A percentile compares a stretch with the other conserved stretches of the same genome.
phyloP scores from a whole-genome alignment of 2,329 filamentous ascomycete species.

The Aspergillus clavatus region DNA sequence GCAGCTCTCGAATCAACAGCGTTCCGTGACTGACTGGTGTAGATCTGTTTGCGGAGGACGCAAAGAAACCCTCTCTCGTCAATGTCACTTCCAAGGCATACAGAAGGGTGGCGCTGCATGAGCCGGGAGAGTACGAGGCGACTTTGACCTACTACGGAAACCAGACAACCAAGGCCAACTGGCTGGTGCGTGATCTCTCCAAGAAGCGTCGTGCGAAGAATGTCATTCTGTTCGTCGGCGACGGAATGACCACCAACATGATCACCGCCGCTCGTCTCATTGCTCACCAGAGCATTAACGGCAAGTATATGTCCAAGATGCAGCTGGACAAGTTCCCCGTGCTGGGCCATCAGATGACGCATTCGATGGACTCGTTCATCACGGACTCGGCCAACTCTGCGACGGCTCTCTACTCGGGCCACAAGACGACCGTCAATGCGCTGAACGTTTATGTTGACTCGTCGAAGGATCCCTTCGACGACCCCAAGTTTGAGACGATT shows the following conservation, averaged over 20 bases:
- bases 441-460: conserved; percentile 79
- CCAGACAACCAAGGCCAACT: conserved; percentile 66
- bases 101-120: conserved; percentile 67
- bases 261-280: conserved; percentile 67
- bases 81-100: conserved; percentile 77
- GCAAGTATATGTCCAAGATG: conserved; percentile 72
- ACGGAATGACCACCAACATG: conserved; percentile 53
- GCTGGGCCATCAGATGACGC: conserved; percentile 84
- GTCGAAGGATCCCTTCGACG: conserved; percentile 67
- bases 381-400: conserved; percentile 84
- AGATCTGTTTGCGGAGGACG: conserved; percentile 72
- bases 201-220: conserved; percentile 75
- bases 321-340: conserved; percentile 78
- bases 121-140: conserved; percentile 74
- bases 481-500: conserved; percentile 82
- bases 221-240: conserved; percentile 77
- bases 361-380: conserved; percentile 79
- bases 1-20: background rate
- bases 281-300: conserved; percentile 77
- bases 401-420: conserved; percentile 73
- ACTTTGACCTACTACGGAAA: conserved; percentile 70
- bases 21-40: conserved; percentile 8
- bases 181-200: conserved; percentile 68
- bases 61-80: conserved; percentile 64
- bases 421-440: conserved; percentile 79